Base-by-base conservation (phyloP, 805 yeast genomes). In the Hanseniaspora lindneri region DNA sequence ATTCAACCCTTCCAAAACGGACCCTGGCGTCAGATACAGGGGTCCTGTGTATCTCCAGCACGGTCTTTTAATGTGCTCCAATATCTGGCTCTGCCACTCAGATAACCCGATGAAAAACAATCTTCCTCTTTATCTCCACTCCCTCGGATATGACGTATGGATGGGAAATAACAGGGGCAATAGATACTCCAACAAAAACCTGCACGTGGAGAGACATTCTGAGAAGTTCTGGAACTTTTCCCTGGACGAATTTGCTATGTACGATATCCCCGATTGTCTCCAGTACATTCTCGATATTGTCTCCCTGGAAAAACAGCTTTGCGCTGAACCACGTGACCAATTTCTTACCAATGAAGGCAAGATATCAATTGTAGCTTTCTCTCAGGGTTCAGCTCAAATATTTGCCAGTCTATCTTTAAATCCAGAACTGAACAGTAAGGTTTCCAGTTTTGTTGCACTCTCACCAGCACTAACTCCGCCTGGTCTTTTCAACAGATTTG, bases 391-490 rank as follows among this genome's bases (percentile, higher is more conserved):
- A 0, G 94, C 96, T 1, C 96, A 89, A 63, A 86, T 86, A 36
- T 80, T 88, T 62, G 96, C 95, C 0, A 73, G 94, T 10, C 66
- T 86, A 20, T 75, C 92, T 0, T 57, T 79, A 16, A 76, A 79
- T 58, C 78, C 80, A 7, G 69, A 71, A 2, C 68, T 88, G 50
- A 84, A 83, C 61, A 55, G 62, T 9, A 72, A 73, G 54, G 67
- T 77, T 36, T 66, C 70, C 14, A 63, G 62, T 44, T 80, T 88
- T 53, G 76, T 88, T 50, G 96, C 95, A 1, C 74, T 88, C 39
- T 84, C 95, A 0, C 97, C 97, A 0, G 96, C 96, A 1, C 81
- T 89, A 73, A 81, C 94, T 0, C 97, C 97, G 0, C 80, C 78
- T 39, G 92, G 94, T 1, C 68, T 88, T 35, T 77, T 79, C 53